Base-by-base conservation (phyloP, 2,329 filamentous ascomycete species). In the Pestalotiopsis sp. region DNA sequence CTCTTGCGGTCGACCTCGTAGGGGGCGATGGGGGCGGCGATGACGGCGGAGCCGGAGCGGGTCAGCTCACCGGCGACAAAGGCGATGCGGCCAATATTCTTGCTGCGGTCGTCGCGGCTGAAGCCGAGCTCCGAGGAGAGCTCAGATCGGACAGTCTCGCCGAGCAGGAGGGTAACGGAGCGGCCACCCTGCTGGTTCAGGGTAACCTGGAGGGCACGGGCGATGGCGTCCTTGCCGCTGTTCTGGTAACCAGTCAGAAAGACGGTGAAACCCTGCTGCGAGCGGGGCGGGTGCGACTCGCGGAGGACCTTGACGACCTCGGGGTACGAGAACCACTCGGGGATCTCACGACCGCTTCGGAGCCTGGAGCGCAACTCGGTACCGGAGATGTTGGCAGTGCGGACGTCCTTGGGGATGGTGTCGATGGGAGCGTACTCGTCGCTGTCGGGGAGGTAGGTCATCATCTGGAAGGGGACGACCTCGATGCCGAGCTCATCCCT, bases 301-400 rank as follows among this genome's bases (percentile, higher is more conserved):
- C 96, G 92, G 71, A 99, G 92, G 64, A 98, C 96, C 82, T 91
- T 91, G 83, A 99, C 96, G 75, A 99, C 96, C 86, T 99, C 96
- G 71, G 96, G 95, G 87, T 99, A 99, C 39, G 96, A 98, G 89
- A 99, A 99, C 96, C 96, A 99, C 83, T 97, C 94, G 75, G 96
- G 96, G 76, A 99, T 99, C 75, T 97, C 94, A 76, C 93, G 93
- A 75, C 96, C 96, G 70, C 92, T 97, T 77, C 92, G 91, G 72
- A 99, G 91, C 76, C 96, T 93, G 78, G 92, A 90, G 78, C 96
- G 95, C 77, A 99, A 93, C 86, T 99, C 96, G 70, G 92, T 94
- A 70, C 92, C 92, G 49, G 91, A 94, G 81, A 95, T 95, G 85
- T 95, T 93, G 74, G 94, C 88, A 65, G 95, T 98, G 81, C 93